These are phyloP conservation scores for Saturnispora zaruensis DNA, from an alignment of 805 yeast genomes.

Conservation along the genomic window DNA sequence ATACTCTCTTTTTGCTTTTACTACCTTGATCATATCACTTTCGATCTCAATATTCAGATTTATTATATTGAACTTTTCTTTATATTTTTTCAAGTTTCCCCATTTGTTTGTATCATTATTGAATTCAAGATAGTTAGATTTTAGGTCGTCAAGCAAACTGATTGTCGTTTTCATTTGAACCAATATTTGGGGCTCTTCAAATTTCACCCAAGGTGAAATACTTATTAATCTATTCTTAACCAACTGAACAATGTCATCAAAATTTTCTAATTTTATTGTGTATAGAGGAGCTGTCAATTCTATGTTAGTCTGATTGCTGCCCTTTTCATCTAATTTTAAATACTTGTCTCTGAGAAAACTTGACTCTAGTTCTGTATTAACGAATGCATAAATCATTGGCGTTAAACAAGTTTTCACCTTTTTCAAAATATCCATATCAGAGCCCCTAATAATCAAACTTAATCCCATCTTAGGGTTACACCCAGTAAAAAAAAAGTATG, in stretches of 20 bases:
- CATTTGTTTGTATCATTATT: slow-evolving; percentile 19
- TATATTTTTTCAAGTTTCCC: neutral
- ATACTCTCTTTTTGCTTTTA: slow-evolving; percentile 28
- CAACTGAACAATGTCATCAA: slow-evolving; percentile 22
- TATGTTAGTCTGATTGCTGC: neutral
- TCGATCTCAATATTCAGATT: slow-evolving; percentile 6
- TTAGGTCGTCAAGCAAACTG: slow-evolving; percentile 25
- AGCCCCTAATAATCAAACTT: slow-evolving; percentile 83
- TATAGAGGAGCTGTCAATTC: slow-evolving; percentile 28
- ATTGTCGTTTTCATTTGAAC: slow-evolving; percentile 21
- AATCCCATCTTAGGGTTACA: slow-evolving; percentile 68
- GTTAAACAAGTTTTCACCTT: slow-evolving; percentile 72
- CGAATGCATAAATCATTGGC: slow-evolving; percentile 69
- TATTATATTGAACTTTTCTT: slow-evolving; percentile 14
- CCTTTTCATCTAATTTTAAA: slow-evolving; percentile 28
- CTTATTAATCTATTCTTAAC: slow-evolving; percentile 53
- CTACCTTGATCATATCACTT: slow-evolving; percentile 30
- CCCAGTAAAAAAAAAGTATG: slow-evolving; percentile 75
- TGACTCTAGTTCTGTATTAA: slow-evolving; percentile 74
- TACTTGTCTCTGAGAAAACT: slow-evolving; percentile 64
- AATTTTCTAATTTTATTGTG: slow-evolving; percentile 10
- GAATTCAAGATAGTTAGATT: slow-evolving; percentile 18
- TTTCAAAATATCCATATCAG: slow-evolving; percentile 48
- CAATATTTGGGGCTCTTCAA: slow-evolving; percentile 48
- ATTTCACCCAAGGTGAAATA: slow-evolving; percentile 76